Base-by-base conservation (phyloP, 352 stramenopile genomes). In the Phytophthora pisi region DNA sequence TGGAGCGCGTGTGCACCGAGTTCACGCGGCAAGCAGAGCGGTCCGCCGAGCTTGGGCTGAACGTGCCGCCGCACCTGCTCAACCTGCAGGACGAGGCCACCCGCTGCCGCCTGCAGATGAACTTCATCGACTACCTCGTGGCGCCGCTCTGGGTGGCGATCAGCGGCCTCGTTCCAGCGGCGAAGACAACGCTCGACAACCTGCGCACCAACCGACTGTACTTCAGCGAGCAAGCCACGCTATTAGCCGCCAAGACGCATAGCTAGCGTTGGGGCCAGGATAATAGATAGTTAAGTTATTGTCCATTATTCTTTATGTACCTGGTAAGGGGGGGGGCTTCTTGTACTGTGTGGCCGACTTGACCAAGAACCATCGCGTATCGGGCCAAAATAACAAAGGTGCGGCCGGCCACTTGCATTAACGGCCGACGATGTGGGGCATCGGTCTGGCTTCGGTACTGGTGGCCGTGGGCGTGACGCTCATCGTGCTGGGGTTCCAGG, bases 51-150 rank as follows among this genome's bases (percentile, higher is more conserved):
- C 65, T 87, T 5, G 87, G 84, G 1, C 51, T 96, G 20, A 81
- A 82, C 15, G 76, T 93, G 18, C 73, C 84, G 9, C 86, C 85
- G 9, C 87, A 95, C 60, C 88, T 96, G 28, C 68, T 88, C 54
- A 90, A 91, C 36, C 57, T 93, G 57, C 77, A 94, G n/a, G 79
- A 91, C 31, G 81, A 92, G 56, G 72, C 64, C 2, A 81, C 75
- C 26, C 82, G 82, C 24, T 88, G 68, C 42, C 82, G 82, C 4
- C 61, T 94, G 36, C 84, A 94, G 57, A 84, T 94, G 60, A 94
- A 94, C 71, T 94, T 94, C 54, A 90, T 94, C 68, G 84, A 94
- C 68, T 94, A 94, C 69, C 77, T 94, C 47, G 86, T 94, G 34
- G 72, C 81, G 15, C 86, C 86, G 47, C 63, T 94, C 23, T 94